Evolutionary conservation across 768 basidiomycete species (phyloP), one percentile per base, ranked within the genome.

Genomic region (Lepiota brunneoincarnata): DNA sequence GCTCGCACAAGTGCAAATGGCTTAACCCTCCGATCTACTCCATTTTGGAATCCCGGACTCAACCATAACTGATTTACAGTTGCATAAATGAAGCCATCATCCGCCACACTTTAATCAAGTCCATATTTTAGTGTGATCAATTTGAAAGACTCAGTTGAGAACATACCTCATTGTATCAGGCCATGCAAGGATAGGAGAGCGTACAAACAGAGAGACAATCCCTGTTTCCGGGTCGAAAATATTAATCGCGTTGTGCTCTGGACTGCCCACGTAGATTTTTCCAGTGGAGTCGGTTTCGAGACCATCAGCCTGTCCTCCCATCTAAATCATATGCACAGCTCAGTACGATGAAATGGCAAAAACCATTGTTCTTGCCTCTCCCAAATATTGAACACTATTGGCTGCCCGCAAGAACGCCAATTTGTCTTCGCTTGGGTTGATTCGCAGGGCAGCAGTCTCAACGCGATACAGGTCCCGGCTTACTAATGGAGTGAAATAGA

Each of bases 181-280:
- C 57, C 59, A 60, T 15, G 59, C 59, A 20, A 60, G 51, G 0
- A 58, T 58, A 2, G 59, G 59, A 10, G 56, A 58, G 3, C 59
- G 57, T 3, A 60, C 53, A 42, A 60, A 60, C 4, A 48, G 49
- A 7, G 57, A 58, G 24, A 60, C 17, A 11, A 55, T 10, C 2
- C 59, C 59, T 11, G 59, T 58, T 4, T 37, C 24, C 2, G 59
- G 59, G 23, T 60, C 59, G 28, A 55, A 60, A 3, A 38, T 55
- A 20, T 58, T 58, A 15, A 60, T 60, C 4, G 59, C 44, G 34
- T 58, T 58, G 43, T 60, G 59, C 34, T 60, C 59, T 11, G 56
- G 59, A 21, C 54, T 60, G 10, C 53, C 43, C 12, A 60, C 15
- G 38, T 60, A 60, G 23, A 60, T 55, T 14, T 58, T 60, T 17